A percentile compares a stretch with the other conserved stretches of the same genome.
phyloP scores from a whole-genome alignment of 768 basidiomycete genomes.

The Suillus luteus region DNA sequence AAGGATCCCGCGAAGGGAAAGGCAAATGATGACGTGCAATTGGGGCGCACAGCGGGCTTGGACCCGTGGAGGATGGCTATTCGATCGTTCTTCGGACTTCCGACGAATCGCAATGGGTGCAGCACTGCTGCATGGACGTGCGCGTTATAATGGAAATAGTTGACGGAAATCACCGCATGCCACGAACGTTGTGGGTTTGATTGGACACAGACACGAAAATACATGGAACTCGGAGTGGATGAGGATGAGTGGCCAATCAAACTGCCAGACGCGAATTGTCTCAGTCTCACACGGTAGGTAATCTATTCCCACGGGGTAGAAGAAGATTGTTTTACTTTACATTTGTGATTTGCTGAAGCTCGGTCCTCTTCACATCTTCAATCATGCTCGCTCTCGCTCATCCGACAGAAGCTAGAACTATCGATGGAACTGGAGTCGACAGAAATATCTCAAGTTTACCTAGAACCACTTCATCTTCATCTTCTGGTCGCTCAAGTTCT shows the following conservation, averaged over 20 bases:
- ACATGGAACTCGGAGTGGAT: background rate
- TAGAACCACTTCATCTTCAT: constrained; percentile 22
- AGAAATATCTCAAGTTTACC: constrained; percentile 25
- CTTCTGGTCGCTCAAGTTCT: constrained; percentile 21
- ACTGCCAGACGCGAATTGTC: background rate
- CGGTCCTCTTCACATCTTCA: constrained; percentile 18
- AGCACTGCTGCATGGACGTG: background rate
- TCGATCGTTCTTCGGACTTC: background rate
- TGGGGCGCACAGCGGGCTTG: background rate
- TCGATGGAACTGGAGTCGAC: constrained; percentile 25
- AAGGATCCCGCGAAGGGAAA: background rate
- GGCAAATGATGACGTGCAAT: background rate
- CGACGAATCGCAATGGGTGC: background rate
- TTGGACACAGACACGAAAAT: background rate
- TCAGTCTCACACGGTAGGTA: constrained; percentile 1
- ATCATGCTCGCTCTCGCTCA: constrained; percentile 55
- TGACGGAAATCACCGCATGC: background rate
- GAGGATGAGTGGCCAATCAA: background rate
- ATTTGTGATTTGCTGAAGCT: constrained; percentile 18
- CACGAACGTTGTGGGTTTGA: constrained; percentile 3
- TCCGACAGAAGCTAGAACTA: constrained; percentile 34
- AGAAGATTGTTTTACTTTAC: constrained; percentile 13
- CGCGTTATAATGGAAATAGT: background rate
- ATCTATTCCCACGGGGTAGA: constrained; percentile 7
- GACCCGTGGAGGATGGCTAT: background rate